Evolutionary conservation across 2,329 filamentous ascomycete genomes (phyloP).

Genomic region (Myriosclerotinia curreyana): DNA sequence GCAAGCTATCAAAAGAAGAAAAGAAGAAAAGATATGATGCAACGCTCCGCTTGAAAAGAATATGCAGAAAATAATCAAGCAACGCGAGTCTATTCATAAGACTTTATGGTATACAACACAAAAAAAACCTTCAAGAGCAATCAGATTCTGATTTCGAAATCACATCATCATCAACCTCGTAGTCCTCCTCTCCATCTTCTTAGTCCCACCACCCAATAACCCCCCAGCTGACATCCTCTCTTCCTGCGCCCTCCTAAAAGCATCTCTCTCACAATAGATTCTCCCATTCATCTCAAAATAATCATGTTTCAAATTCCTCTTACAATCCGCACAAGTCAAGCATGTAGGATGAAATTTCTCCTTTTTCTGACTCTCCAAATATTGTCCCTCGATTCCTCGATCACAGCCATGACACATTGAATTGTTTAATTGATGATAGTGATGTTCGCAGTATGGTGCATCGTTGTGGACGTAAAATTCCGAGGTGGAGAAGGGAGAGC

Average conservation of each 20-base stretch:
- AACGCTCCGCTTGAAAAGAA: background rate
- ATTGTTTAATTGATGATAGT: conserved; percentile 89
- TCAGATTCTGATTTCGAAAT: background rate
- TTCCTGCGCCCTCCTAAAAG: conserved; percentile 44
- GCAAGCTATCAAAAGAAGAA: too few relatives aligned
- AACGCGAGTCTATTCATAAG: conserved; percentile 7
- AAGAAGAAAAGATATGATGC: conserved; percentile 4
- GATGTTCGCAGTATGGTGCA: conserved; percentile 82
- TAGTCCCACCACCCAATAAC: conserved; percentile 27
- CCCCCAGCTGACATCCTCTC: conserved; percentile 13
- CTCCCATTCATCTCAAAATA: conserved; percentile 85
- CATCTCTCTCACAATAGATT: conserved; percentile 85
- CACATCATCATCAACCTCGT: conserved; percentile 52
- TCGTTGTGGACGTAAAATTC: conserved; percentile 92
- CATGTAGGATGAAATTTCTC: conserved; percentile 85
- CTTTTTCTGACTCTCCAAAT: conserved; percentile 73
- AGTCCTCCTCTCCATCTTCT: conserved; percentile 46
- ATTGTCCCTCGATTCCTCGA: conserved; percentile 87
- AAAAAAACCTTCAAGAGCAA: background rate
- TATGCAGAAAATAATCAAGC: background rate
- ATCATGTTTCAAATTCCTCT: conserved; percentile 69
- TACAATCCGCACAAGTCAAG: conserved; percentile 80
- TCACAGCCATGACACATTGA: conserved; percentile 80
- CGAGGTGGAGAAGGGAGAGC: conserved; percentile 74
- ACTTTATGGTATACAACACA: background rate